Conservation (phyloP, 352 stramenopile species). For the Globisporangium emineosum region DNA sequence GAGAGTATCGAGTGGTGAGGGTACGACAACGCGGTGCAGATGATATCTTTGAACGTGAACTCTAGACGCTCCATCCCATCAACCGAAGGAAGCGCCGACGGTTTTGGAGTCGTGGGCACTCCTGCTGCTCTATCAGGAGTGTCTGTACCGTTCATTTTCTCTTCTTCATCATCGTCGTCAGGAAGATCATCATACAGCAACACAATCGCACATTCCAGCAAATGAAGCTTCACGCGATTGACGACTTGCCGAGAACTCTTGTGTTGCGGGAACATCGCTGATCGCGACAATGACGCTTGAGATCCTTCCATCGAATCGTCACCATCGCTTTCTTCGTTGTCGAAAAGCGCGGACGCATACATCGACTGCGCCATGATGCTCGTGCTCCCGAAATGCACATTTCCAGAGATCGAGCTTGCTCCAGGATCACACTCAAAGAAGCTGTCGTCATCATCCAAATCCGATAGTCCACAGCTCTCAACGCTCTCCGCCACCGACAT, state of each 20-base stretch:
- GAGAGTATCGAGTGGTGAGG: conserved; percentile 46
- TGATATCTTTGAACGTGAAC: conserved; percentile 64
- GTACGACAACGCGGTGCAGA: conserved; percentile 64
- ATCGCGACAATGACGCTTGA: conserved; percentile 7
- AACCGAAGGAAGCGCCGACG: conserved; percentile 44
- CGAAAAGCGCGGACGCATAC: conserved; percentile 75
- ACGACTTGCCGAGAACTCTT: conserved; percentile 39
- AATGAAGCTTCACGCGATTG: conserved; percentile 70
- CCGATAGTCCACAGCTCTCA: conserved; percentile 76
- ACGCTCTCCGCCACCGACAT: conserved; percentile 75
- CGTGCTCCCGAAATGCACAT: conserved; percentile 29
- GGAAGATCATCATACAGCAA: conserved; percentile 82
- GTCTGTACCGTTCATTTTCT: conserved; percentile 20
- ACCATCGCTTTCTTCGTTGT: conserved; percentile 31
- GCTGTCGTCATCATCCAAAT: conserved; percentile 80
- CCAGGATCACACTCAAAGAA: conserved; percentile 85
- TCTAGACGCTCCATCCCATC: conserved; percentile 69
- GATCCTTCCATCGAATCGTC: neutral
- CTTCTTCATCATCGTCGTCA: conserved; percentile 41
- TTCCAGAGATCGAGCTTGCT: conserved; percentile 35
- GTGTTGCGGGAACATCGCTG: neutral
- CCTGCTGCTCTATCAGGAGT: conserved; percentile 24
- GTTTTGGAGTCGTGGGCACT: conserved; percentile 22
- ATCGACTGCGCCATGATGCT: conserved; percentile 77
- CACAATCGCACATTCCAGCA: conserved; percentile 70